Evolutionary conservation across 768 basidiomycete genomes (phyloP).

Genomic region (Brasilioporus rufonigricans): DNA sequence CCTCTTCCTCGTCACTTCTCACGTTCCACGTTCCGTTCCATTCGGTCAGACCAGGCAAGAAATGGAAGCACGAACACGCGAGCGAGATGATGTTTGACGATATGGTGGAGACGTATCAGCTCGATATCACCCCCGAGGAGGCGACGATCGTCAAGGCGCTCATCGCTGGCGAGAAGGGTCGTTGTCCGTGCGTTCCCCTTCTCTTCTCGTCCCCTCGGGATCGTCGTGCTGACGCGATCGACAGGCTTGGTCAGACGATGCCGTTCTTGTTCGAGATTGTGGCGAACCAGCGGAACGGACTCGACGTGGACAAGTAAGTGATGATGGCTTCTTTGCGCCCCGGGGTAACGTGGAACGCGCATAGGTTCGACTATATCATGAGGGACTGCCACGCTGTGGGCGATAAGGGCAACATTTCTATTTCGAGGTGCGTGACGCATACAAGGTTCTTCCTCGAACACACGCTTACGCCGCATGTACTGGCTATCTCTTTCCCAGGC

Average conservation of each 20-base stretch:
- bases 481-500: constrained; percentile 35
- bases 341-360: not conserved
- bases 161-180: constrained; percentile 58
- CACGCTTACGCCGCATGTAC: not conserved
- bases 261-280: constrained; percentile 82
- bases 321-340: not conserved
- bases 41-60: constrained; percentile 38
- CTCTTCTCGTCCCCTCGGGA: not conserved
- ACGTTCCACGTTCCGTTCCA: not conserved
- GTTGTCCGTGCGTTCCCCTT: constrained; percentile 49
- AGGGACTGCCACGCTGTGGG: constrained; percentile 75
- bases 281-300: constrained; percentile 75
- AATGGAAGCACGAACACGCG: constrained; percentile 76
- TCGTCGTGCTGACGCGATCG: not conserved
- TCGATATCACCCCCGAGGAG: constrained; percentile 49
- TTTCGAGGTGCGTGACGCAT: constrained; percentile 38
- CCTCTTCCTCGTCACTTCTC: not conserved
- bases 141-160: constrained; percentile 70
- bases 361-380: constrained; percentile 81
- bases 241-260: constrained; percentile 48
- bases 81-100: constrained; percentile 83
- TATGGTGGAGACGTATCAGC: constrained; percentile 54
- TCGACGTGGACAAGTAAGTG: constrained; percentile 83
- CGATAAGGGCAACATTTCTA: constrained; percentile 51
- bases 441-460: not conserved